A percentile compares a stretch with the other conserved stretches of the same genome.
Conservation (phyloP, 139 green algal species). For the Diplosphaera chodatii region DNA sequence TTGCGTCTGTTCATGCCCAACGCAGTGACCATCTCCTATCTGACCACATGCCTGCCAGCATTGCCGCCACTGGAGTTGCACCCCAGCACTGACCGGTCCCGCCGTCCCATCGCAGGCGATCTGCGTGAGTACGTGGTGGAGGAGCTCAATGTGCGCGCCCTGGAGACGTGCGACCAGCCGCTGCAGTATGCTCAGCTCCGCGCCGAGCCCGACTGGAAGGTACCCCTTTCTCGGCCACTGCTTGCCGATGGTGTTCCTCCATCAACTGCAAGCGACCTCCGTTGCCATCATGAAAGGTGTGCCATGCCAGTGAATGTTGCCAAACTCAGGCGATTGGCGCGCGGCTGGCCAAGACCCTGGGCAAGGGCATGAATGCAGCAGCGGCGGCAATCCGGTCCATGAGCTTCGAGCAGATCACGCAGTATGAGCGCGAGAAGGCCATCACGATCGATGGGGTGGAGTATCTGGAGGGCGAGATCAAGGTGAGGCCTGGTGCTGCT, state of each 20-base stretch:
- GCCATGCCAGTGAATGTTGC: background rate
- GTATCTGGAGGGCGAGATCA: constrained; percentile 71
- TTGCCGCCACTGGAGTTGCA: background rate
- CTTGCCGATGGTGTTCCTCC: too few relatives aligned
- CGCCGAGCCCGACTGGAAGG: constrained; percentile 80
- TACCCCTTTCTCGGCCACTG: background rate
- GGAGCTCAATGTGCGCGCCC: constrained; percentile 80
- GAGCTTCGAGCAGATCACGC: constrained; percentile 46
- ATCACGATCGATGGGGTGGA: constrained; percentile 63
- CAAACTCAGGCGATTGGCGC: background rate
- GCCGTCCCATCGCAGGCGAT: constrained; percentile 46
- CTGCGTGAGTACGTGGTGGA: constrained; percentile 84
- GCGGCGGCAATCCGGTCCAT: constrained; percentile 51
- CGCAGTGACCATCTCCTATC: too few relatives aligned
- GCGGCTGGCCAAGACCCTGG: constrained; percentile 77
- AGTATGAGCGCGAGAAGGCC: constrained; percentile 48
- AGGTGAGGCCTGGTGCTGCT: constrained; percentile 47
- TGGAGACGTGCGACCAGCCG: constrained; percentile 72
- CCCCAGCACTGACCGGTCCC: too few relatives aligned
- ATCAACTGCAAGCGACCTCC: too few relatives aligned
- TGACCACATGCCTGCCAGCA: too few relatives aligned
- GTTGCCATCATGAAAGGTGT: too few relatives aligned
- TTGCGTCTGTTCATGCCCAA: too few relatives aligned
- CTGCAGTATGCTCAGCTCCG: constrained; percentile 48
- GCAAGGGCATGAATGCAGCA: constrained; percentile 73